Percentiles rank a stretch among this genome's conserved stretches.
Evolutionary conservation across 2,329 filamentous ascomycete species (phyloP).

Genomic region (Pseudocercospora cruenta): DNA sequence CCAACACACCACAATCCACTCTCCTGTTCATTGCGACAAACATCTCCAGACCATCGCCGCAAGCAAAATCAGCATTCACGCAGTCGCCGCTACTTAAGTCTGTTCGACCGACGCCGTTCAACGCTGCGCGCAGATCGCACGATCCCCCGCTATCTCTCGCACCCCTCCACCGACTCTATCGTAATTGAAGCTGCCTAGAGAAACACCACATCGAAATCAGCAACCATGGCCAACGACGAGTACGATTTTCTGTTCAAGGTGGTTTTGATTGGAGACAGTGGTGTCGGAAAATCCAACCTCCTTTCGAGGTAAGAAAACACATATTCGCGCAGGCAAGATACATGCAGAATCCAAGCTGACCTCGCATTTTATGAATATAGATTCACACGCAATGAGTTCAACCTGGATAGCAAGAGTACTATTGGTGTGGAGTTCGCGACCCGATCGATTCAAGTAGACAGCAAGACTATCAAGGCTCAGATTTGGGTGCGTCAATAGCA

Average conservation of each 20-base stretch:
- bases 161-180: slow-evolving; percentile 9
- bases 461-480: slow-evolving; percentile 99
- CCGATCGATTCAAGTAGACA: slow-evolving; percentile 96
- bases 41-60: slow-evolving; percentile 1
- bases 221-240: slow-evolving; percentile 98
- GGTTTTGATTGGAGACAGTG: slow-evolving; percentile 98
- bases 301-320: slow-evolving; percentile 61
- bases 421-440: slow-evolving; percentile 99
- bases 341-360: background rate
- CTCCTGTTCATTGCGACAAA: background rate
- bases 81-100: background rate
- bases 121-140: slow-evolving; percentile 6
- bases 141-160: background rate
- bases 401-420: slow-evolving; percentile 98
- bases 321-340: background rate
- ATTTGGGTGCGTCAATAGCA: slow-evolving; percentile 54
- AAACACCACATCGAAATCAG: slow-evolving; percentile 9
- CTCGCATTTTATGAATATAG: slow-evolving; percentile 47
- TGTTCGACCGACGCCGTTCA: background rate
- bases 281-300: slow-evolving; percentile 99
- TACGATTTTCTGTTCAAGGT: slow-evolving; percentile 99
- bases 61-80: background rate
- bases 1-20: background rate
- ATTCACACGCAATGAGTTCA: slow-evolving; percentile 99
- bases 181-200: slow-evolving; percentile 9